Base-by-base conservation (phyloP, 768 basidiomycete genomes). In the Rhodotorula babjevae region DNA sequence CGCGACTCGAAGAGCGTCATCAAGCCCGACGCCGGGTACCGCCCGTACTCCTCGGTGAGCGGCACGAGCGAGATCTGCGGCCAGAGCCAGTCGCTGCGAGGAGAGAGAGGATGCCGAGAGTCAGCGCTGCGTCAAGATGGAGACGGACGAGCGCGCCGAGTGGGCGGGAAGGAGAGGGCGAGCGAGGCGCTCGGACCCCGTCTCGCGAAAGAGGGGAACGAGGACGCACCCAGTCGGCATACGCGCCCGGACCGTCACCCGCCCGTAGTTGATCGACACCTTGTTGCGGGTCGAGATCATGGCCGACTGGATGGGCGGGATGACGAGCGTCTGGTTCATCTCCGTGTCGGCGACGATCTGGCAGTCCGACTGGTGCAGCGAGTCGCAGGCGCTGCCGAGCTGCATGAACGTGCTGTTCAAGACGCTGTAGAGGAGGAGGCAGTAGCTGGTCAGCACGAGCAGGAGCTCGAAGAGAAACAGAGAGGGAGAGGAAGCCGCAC, bases 241-340 rank as follows among this genome's bases (percentile, higher is more conserved):
- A 80, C 89, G 90, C 10, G 92, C 93, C 53, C 83, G 83, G 62
- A 94, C 89, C 79, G 93, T 92, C 56, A 95, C 89, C 62, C 87
- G 86, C 16, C 92, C 93, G 78, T 89, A 94, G 77, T 85, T 85
- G 79, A 94, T 88, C 74, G 85, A 87, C 25, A 88, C 87, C 65
- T 85, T 88, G 72, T 84, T 84, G 77, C 87, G 83, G 9, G 92
- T 94, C 72, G 85, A 89, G 61, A 95, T 81, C 65, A 93, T 85
- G 47, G 92, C 92, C 72, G 87, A 89, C 83, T 89, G 89, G 8
- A 92, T 85, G 19, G 93, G 93, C 74, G 87, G 87, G 44, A 92
- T 86, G 77, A 93, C 91, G 46, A 86, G 85, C 75, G 85, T 83
- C 85, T 90, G 92, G 72, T 76, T 68, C 7, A 85, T 85, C 79